Percentiles rank a stretch among this genome's conserved stretches.
phyloP scores from a whole-genome alignment of 176 grass and related monocot genomes.

The Bromus sterilis region DNA sequence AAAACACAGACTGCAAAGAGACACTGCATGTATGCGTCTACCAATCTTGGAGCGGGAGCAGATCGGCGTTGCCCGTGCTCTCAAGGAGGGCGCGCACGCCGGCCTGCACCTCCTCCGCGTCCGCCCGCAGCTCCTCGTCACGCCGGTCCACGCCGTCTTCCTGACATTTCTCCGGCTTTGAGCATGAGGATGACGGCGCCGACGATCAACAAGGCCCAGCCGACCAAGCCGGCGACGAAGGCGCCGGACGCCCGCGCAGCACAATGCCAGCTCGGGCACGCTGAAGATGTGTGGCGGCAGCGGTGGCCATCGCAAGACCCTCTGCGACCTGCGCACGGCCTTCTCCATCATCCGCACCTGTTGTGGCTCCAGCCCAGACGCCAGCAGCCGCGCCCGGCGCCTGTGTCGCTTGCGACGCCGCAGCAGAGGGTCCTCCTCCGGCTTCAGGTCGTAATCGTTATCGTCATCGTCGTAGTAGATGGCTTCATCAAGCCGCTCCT shows the following conservation, averaged over 20 bases:
- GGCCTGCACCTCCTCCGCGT: background rate
- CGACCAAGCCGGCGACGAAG: background rate
- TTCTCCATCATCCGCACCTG: background rate
- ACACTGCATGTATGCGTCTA: background rate
- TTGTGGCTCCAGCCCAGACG: background rate
- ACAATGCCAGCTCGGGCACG: background rate
- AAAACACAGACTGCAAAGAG: too few species aligned
- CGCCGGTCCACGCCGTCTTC: background rate
- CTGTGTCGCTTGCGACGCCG: background rate
- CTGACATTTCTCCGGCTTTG: background rate
- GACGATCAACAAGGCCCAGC: background rate
- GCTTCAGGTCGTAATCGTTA: background rate
- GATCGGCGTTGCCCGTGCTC: background rate
- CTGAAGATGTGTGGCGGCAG: background rate
- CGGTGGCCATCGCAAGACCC: background rate
- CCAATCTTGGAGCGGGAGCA: background rate
- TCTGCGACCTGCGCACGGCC: background rate
- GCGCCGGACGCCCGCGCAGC: background rate
- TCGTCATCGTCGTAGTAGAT: background rate
- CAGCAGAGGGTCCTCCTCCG: background rate
- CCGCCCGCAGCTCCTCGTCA: background rate
- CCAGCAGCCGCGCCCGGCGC: background rate
- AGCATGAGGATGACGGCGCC: background rate
- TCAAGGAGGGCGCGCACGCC: background rate
- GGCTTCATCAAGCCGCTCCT: background rate